Evolutionary conservation across 441 rosid species (phyloP).

Genomic region (Euphorbia celastroides): DNA sequence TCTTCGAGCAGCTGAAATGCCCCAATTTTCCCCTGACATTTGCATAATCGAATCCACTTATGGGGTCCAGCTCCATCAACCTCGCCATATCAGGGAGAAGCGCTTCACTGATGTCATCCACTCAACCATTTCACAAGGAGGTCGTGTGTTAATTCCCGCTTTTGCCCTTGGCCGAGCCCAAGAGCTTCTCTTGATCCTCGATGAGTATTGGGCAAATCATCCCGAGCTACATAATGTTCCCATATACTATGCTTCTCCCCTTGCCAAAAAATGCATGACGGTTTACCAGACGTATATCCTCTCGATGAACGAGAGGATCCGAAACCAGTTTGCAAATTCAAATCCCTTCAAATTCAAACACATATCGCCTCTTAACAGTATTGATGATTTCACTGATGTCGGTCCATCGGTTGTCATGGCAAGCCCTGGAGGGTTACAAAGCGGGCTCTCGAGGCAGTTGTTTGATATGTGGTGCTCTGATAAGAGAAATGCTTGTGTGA

Average conservation of each 20-base stretch:
- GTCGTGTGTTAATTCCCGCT: conserved; percentile 86
- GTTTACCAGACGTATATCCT: conserved; percentile 89
- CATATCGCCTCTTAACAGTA: conserved; percentile 69
- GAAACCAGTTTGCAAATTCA: conserved; percentile 80
- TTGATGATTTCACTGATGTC: conserved; percentile 70
- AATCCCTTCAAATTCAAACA: conserved; percentile 91
- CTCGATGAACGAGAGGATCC: conserved; percentile 88
- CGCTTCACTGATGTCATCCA: conserved; percentile 90
- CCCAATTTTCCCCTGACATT: conserved; percentile 90
- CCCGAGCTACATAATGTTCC: conserved; percentile 82
- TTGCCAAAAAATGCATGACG: conserved; percentile 86
- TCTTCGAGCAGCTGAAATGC: conserved; percentile 91
- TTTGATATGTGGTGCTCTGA: conserved; percentile 89
- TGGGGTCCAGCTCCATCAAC: conserved; percentile 93
- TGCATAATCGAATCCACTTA: conserved; percentile 91
- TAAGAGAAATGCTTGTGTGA: conserved; percentile 70
- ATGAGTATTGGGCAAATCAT: conserved; percentile 85
- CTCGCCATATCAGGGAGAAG: conserved; percentile 79
- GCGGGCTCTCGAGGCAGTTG: conserved; percentile 81
- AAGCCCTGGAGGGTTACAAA: conserved; percentile 82
- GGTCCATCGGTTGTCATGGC: conserved; percentile 97
- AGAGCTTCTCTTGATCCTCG: conserved; percentile 81
- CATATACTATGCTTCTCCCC: conserved; percentile 87
- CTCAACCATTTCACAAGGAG: conserved; percentile 75
- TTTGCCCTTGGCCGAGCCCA: conserved; percentile 96